Percentiles rank a stretch among this genome's conserved stretches.
These are phyloP conservation scores for Tricholomella constricta DNA, from an alignment of 768 basidiomycete genomes.

Conservation along the genomic window DNA sequence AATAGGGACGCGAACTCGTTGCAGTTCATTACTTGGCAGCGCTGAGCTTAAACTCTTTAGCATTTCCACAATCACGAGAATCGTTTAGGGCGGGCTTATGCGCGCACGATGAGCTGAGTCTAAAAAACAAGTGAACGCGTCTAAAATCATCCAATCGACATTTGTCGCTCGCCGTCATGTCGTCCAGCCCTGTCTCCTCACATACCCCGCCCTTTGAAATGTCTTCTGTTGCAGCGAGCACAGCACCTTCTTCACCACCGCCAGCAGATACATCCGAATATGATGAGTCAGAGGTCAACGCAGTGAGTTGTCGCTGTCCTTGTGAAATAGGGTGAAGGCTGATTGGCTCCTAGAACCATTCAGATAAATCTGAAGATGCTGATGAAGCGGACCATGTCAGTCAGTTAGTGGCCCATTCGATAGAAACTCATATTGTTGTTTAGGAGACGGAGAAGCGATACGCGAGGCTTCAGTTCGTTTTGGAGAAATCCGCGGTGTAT, in stretches of 20 bases:
- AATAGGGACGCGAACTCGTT: no score
- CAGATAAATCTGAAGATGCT: conserved; percentile 5
- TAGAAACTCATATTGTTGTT: background rate
- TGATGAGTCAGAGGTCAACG: conserved; percentile 14
- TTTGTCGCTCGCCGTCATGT: conserved; percentile 15
- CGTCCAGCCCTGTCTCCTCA: conserved; percentile 22
- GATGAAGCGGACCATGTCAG: conserved; percentile 15
- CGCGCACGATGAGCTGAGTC: conserved; percentile 18
- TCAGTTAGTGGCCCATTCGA: background rate
- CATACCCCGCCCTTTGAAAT: conserved; percentile 17
- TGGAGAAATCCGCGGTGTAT: conserved; percentile 78
- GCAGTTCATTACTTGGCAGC: no score
- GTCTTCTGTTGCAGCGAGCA: conserved; percentile 22
- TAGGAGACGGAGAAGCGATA: conserved; percentile 55
- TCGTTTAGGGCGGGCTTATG: conserved; percentile 13
- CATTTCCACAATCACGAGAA: conserved; percentile 8
- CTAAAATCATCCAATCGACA: conserved; percentile 7
- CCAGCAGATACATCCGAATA: conserved; percentile 18
- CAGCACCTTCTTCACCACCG: conserved; percentile 24
- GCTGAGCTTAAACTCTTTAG: no score
- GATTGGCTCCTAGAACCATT: conserved; percentile 3
- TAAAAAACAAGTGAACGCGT: conserved; percentile 16
- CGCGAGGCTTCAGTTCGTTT: conserved; percentile 59
- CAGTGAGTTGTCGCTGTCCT: conserved; percentile 5
- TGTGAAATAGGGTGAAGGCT: no score